A percentile compares a stretch with the other conserved stretches of the same genome.
phyloP scores from a whole-genome alignment of 768 basidiomycete species.

The Leucocoprinus birnbaumii region DNA sequence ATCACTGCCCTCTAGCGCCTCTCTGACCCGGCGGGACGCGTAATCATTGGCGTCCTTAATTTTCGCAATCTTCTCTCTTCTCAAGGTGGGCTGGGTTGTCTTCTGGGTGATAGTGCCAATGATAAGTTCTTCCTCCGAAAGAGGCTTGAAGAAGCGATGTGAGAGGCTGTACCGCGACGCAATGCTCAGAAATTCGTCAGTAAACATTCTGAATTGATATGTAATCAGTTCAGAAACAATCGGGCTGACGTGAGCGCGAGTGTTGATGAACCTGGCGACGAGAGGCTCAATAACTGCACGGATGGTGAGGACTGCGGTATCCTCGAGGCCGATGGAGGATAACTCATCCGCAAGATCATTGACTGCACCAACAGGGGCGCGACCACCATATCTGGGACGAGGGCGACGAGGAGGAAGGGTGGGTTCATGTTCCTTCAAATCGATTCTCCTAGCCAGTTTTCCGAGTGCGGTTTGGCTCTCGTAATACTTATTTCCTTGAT shows the following conservation, averaged over 20 bases:
- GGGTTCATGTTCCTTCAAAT: constrained; percentile 36
- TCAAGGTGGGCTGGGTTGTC: constrained; percentile 48
- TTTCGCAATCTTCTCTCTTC: constrained; percentile 49
- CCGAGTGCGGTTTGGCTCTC: constrained; percentile 55
- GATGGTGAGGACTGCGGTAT: neutral
- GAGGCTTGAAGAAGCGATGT: constrained; percentile 29
- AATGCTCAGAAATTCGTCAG: constrained; percentile 41
- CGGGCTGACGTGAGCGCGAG: neutral
- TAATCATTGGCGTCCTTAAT: constrained; percentile 51
- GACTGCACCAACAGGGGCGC: neutral
- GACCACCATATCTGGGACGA: neutral
- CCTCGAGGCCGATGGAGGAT: neutral
- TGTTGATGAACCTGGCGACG: neutral
- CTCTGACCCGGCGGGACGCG: constrained; percentile 46
- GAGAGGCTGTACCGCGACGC: constrained; percentile 45
- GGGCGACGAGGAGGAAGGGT: neutral
- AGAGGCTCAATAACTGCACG: neutral
- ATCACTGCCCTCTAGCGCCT: constrained; percentile 47
- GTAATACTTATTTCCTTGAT: constrained; percentile 41
- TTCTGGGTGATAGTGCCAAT: constrained; percentile 65
- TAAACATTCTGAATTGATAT: constrained; percentile 36
- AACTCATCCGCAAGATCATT: constrained; percentile 1
- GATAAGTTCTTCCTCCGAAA: constrained; percentile 61
- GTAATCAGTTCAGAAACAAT: constrained; percentile 13
- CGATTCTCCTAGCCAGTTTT: constrained; percentile 54